phyloP scores from a whole-genome alignment of 2,329 filamentous ascomycete species.

The Colletotrichum destructivum region DNA sequence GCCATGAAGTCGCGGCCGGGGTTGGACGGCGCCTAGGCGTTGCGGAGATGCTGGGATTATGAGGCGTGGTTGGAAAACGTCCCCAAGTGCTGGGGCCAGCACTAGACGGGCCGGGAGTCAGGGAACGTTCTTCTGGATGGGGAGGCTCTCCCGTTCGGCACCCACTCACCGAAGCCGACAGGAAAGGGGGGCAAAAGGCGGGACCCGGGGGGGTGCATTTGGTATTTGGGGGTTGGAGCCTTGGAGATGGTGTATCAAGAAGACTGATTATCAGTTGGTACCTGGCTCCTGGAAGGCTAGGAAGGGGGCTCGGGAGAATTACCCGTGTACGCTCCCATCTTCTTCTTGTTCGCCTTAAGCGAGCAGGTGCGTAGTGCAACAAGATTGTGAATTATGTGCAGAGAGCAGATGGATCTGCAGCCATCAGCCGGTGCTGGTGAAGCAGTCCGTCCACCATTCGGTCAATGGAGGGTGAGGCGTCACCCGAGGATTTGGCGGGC shows the following conservation, averaged over 20 bases:
- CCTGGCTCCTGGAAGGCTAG: constrained; percentile 21
- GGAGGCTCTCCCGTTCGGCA: constrained; percentile 23
- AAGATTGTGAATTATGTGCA: neutral
- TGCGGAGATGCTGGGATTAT: constrained; percentile 24
- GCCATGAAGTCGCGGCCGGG: constrained; percentile 16
- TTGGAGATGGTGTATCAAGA: neutral
- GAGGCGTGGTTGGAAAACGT: constrained; percentile 29
- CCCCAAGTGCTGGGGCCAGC: neutral
- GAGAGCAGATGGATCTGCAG: constrained; percentile 3
- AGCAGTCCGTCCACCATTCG: constrained; percentile 6
- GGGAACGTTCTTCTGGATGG: neutral
- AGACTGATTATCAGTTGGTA: neutral
- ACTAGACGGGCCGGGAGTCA: constrained; percentile 23
- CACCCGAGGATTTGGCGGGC: constrained; percentile 32
- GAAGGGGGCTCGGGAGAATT: constrained; percentile 25
- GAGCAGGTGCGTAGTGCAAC: constrained; percentile 2
- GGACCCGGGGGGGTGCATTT: neutral
- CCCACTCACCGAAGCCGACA: constrained; percentile 25
- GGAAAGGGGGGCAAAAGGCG: neutral
- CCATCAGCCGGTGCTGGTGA: constrained; percentile 2
- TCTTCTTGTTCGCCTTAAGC: neutral
- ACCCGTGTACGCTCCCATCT: constrained; percentile 6
- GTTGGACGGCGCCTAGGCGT: neutral
- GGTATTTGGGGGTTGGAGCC: neutral
- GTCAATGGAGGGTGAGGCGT: constrained; percentile 3